Evolutionary conservation across 345 rosid genomes (phyloP), one percentile per base, ranked within the genome.

Genomic region (Durio zibethinus): DNA sequence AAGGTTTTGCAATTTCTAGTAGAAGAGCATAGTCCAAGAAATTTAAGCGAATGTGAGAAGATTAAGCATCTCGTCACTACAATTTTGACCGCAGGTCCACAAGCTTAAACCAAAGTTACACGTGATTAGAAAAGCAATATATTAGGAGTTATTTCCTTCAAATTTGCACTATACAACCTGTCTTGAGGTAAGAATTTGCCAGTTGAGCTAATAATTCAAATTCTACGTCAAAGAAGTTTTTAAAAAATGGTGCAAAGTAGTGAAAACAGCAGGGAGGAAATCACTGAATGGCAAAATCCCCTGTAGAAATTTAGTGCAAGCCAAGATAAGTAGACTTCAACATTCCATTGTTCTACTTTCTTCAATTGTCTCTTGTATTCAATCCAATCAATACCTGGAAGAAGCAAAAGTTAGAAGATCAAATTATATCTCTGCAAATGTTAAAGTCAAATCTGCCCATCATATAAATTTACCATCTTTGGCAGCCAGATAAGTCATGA

Each of bases 371-470:
- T 76, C 86, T 88, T 60, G 97, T 97, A 20, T 91, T 90, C 97
- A 18, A 82, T 15, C 97, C 97, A 92, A 48, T 94, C 97, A 74
- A 90, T 91, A 54, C 97, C 94, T 92, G 87, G 48, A 82, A 64
- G 35, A 56, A 42, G 18, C 16, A 43, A 43, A 40, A 40, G 27
- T 35, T 45, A 8, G 23, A 27, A 18, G 12, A 56, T n/a, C 31
- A 64, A 18, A 21, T 40, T 21, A 23, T 12, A 31, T 25, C 10
- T 54, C 12, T 5, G 18, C 27, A 72, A n/a, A 72, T 50, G 57
- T 12, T 40, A 2, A 61, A 42, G 2, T 6, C 25, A 73, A 9
- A 74, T 53, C 7, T n/a, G 1, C 45, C 35, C 42, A 20, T 72
- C n/a, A n/a, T n/a, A n/a, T n/a, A n/a, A 15, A 6, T 1, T 82